Percentiles rank a stretch among this genome's conserved stretches.
phyloP scores from a whole-genome alignment of 2,329 filamentous ascomycete genomes.

The Graphilbum fragrans region DNA sequence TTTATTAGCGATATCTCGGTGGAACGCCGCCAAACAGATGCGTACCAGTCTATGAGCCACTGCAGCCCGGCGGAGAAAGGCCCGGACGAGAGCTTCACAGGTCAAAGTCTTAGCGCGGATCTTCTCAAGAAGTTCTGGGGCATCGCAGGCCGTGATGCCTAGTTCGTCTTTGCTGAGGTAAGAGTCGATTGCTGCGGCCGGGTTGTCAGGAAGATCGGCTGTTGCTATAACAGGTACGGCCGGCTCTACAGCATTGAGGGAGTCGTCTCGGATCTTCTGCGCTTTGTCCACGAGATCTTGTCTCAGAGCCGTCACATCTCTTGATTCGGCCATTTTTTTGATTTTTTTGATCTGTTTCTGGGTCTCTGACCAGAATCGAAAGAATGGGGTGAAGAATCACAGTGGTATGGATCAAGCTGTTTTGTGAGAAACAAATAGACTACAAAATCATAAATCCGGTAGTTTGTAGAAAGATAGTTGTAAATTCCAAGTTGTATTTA shows the following conservation, averaged over 20 bases:
- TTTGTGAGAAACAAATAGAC: no score
- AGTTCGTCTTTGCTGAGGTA: constrained; percentile 3
- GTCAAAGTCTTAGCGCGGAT: constrained; percentile 1
- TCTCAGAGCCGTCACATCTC: neutral
- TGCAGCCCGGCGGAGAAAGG: constrained; percentile 6
- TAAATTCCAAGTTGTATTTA: no score
- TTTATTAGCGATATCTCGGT: neutral
- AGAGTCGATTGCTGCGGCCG: constrained; percentile 1
- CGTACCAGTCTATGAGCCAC: constrained; percentile 7
- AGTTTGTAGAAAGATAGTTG: no score
- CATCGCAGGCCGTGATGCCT: neutral
- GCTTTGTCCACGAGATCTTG: neutral
- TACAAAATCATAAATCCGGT: no score
- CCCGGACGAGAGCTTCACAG: constrained; percentile 1
- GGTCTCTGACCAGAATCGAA: no score
- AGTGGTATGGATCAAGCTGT: no score
- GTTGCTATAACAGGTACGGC: neutral
- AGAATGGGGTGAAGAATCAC: no score
- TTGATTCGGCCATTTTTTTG: no score
- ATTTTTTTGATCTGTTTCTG: no score
- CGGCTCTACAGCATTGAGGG: constrained; percentile 4
- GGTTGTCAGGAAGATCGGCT: neutral
- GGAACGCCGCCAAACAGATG: neutral
- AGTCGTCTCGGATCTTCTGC: constrained; percentile 1
- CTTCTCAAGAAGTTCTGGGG: neutral